Evolutionary conservation across 306 rosid genomes (phyloP), one percentile per base, ranked within the genome.

Genomic region (Prosopis cineraria): DNA sequence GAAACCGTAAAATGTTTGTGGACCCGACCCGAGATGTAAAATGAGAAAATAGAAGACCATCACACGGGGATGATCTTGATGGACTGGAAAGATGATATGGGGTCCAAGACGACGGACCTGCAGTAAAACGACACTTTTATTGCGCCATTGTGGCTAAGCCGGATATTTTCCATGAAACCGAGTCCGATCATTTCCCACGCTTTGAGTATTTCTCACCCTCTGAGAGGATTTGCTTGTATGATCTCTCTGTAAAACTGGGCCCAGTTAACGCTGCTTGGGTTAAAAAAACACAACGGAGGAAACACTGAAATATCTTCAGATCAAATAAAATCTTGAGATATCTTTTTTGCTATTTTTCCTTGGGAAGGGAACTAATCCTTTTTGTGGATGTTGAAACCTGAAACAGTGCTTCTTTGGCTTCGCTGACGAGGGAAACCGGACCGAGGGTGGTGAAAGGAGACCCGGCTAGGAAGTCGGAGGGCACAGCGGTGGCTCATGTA

Each of bases 371-470:
- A 53, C n/a, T 58, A 29, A 27, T 56, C 19, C 0, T 6, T 58
- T 31, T 7, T 7, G 22, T 17, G 40, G 3, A 43, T 12, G 8
- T 70, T 76, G 62, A 11, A 53, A 53, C 10, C 2, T n/a, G 86
- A 64, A 78, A 81, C 81, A 94, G 98, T 79, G 98, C 98, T 14
- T 94, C 98, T 0, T 84, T 94, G 85, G 97, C 98, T 5, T 94
- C 98, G 39, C 79, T 92, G 76, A 92, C 97, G 3, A 89, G 98
- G 80, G 98, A 91, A 78, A 94, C 89, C 0, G 98, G 98, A 33
- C 98, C 98, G 1, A 90, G 89, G 58, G 77, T 94, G 78, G 97
- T 94, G 90, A 90, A 14, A 72, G 97, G 98, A 48, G 97, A 94
- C 65, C 97, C 97, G 24, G 83, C 93, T 7, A 83, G 69, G 73